phyloP scores from a whole-genome alignment of 169 alveolate species.

The Babesia bovis region DNA sequence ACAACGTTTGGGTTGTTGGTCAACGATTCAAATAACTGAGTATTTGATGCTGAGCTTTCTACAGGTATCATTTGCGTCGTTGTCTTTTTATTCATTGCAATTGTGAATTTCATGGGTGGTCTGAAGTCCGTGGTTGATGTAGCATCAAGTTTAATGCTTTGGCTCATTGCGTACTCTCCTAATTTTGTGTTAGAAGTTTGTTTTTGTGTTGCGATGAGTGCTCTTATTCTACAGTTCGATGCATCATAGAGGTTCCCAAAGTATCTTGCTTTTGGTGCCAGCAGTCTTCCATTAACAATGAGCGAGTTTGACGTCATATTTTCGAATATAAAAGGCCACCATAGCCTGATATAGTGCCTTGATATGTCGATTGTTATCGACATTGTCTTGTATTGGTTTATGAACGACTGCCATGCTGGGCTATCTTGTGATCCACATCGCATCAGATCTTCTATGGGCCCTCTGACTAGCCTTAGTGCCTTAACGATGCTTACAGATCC shows the following conservation, averaged over 20 bases:
- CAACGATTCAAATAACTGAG: conserved; percentile 7
- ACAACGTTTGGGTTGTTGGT: not conserved
- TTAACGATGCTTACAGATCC: conserved; percentile 19
- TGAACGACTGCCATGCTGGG: conserved; percentile 11
- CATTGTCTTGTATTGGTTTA: conserved; percentile 37
- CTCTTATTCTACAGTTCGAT: conserved; percentile 44
- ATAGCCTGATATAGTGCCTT: conserved; percentile 34
- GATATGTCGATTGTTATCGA: conserved; percentile 33
- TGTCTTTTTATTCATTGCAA: conserved; percentile 2
- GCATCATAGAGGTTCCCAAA: conserved; percentile 48
- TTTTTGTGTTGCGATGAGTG: conserved; percentile 4
- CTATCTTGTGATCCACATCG: not conserved
- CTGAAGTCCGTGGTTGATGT: conserved; percentile 59
- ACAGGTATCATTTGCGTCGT: not conserved
- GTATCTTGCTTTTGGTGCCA: conserved; percentile 31
- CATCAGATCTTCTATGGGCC: not conserved
- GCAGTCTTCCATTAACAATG: conserved; percentile 36
- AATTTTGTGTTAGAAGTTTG: not conserved
- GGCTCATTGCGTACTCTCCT: conserved; percentile 21
- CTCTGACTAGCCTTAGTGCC: not conserved
- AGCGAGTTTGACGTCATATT: conserved; percentile 38
- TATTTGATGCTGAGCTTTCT: not conserved
- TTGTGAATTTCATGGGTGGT: conserved; percentile 54
- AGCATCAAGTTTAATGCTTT: conserved; percentile 32
- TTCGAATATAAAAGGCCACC: conserved; percentile 68